A percentile compares a stretch with the other conserved stretches of the same genome.
Conservation (phyloP, 202 grass and related monocot genomes). For the Zoysia matrella region DNA sequence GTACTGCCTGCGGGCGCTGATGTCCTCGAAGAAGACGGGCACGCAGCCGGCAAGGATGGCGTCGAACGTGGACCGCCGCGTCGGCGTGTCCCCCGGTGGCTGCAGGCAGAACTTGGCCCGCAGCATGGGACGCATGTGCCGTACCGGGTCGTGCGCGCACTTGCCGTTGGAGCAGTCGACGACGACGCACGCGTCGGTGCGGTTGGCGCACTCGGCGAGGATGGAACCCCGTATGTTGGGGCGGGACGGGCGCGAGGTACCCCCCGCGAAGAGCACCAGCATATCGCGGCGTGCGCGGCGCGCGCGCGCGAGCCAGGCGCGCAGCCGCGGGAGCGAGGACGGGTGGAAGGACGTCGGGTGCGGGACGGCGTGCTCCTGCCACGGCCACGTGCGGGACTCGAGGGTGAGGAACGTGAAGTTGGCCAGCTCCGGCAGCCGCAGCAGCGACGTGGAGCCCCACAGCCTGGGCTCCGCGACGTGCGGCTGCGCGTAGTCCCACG, state of each 20-base stretch:
- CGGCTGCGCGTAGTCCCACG: slow-evolving; percentile 61
- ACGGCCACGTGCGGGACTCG: slow-evolving; percentile 49
- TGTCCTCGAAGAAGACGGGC: slow-evolving; percentile 50
- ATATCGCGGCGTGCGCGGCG: slow-evolving; percentile 16
- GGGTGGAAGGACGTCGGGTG: slow-evolving; percentile 58
- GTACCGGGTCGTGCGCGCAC: not conserved
- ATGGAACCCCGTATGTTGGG: slow-evolving; percentile 49
- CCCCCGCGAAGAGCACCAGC: slow-evolving; percentile 47
- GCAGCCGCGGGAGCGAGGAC: slow-evolving; percentile 22
- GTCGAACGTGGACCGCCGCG: slow-evolving; percentile 53
- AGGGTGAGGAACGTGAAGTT: slow-evolving; percentile 58
- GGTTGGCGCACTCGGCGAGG: slow-evolving; percentile 49
- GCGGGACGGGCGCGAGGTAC: not conserved
- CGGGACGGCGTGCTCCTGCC: slow-evolving; percentile 55
- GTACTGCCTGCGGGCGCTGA: slow-evolving; percentile 47
- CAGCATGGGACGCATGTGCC: slow-evolving; percentile 41
- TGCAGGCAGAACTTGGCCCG: slow-evolving; percentile 49
- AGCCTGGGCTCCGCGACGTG: slow-evolving; percentile 16
- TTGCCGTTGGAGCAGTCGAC: slow-evolving; percentile 18
- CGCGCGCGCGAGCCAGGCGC: slow-evolving; percentile 29
- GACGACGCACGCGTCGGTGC: slow-evolving; percentile 11
- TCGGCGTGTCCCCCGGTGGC: slow-evolving; percentile 46
- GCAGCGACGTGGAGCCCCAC: slow-evolving; percentile 52
- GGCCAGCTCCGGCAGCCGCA: slow-evolving; percentile 50
- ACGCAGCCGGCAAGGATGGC: slow-evolving; percentile 50